Base-by-base conservation (phyloP, 768 basidiomycete species). In the Boletellus ananiceps region DNA sequence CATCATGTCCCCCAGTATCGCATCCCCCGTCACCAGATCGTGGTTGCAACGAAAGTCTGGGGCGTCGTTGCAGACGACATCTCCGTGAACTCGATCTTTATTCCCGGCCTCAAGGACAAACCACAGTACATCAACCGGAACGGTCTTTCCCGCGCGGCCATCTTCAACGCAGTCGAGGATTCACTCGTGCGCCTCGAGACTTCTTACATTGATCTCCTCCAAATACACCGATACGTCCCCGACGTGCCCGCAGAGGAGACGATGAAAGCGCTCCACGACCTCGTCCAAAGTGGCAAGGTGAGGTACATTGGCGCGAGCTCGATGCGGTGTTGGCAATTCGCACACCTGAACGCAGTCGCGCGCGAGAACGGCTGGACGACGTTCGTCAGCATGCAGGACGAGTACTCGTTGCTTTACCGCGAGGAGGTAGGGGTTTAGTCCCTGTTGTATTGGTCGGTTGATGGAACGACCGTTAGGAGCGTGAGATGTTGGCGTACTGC, bases 351-450 rank as follows among this genome's bases (percentile, higher is more conserved):
- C 47, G 69, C 73, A 29, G 67, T 75, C 2, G 77, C 78, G 6
- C 60, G 65, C 32, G 65, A 62, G 49, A 59, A 76, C 14, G 71
- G 72, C 5, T 78, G 78, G 70, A 79, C 80, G 5, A 74, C 69
- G 50, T 82, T 82, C 51, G 69, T 79, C 40, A 75, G 77, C 47
- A 79, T 82, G 71, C 81, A 82, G 61, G 70, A 72, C 37, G 74
- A 77, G 49, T 74, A 81, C 54, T 77, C 71, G 31, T 61, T 80
- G 6, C 66, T 81, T 18, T 83, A 83, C 56, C 70, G 80, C 29
- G 75, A 79, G 48, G 79, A 82, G 62, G 76, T 71, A 19, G 3
- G 52, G 5, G 29, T 9, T 29, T 3, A 8, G 29, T 29, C 46
- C 27, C 38, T 6, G 8, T 27, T 7, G 14, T 8, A 3, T 7